A percentile compares a stretch with the other conserved stretches of the same genome.
phyloP scores from a whole-genome alignment of 805 yeast genomes.

The Jamesozyma jinghongensis region DNA sequence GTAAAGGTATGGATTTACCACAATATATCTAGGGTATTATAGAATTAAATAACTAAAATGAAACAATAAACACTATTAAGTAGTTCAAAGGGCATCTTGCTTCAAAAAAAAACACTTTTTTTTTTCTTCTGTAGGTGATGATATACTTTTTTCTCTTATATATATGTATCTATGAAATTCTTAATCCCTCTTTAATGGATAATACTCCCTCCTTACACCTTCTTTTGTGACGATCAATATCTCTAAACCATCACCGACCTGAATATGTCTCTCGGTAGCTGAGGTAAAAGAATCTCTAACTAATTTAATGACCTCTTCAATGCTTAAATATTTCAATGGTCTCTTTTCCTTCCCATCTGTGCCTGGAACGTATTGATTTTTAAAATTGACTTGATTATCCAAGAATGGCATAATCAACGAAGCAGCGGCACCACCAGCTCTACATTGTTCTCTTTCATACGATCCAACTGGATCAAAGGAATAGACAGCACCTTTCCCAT shows the following conservation, averaged over 20 bases:
- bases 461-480: constrained; percentile 98
- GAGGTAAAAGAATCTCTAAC: constrained; percentile 93
- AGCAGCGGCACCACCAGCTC: constrained; percentile 98
- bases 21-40: constrained; percentile 6
- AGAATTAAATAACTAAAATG: not conserved
- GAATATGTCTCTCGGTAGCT: constrained; percentile 97
- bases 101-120: too few species aligned
- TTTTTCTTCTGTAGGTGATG: too few species aligned
- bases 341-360: constrained; percentile 58
- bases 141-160: not conserved
- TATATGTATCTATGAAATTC: constrained; percentile 1
- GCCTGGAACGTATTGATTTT: constrained; percentile 82
- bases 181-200: constrained; percentile 80
- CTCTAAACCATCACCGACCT: constrained; percentile 95
- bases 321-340: constrained; percentile 51
- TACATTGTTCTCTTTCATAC: constrained; percentile 92
- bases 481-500: constrained; percentile 88
- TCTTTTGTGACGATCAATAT: constrained; percentile 86
- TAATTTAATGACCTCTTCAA: constrained; percentile 79
- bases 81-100: too few species aligned
- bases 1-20: constrained; percentile 69
- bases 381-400: constrained; percentile 94
- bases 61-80: too few species aligned
- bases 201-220: constrained; percentile 77
- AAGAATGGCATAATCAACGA: constrained; percentile 93